Conservation (phyloP, 2,329 filamentous ascomycete genomes). For the Botrytis medusae region DNA sequence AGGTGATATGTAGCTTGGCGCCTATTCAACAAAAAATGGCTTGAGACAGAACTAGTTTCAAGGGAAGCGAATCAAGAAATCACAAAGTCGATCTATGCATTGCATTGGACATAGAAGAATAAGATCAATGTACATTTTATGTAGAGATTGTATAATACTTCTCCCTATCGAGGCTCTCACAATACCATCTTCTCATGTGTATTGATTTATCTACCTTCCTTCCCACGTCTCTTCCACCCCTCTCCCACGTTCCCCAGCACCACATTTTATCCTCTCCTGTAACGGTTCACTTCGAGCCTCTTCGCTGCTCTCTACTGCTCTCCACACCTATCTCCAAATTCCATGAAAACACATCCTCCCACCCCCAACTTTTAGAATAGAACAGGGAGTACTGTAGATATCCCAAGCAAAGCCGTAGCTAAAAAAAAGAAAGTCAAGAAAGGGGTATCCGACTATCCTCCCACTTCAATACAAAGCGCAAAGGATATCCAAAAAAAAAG, state of each 20-base stretch:
- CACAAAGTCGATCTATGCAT: not conserved
- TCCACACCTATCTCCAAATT: too few relatives aligned
- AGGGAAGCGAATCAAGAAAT: not conserved
- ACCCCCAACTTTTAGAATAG: not conserved
- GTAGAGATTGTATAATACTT: conserved; percentile 1
- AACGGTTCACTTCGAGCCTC: not conserved
- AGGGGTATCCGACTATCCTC: conserved; percentile 7
- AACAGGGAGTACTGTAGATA: conserved; percentile 4
- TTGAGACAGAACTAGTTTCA: not conserved
- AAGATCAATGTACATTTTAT: not conserved
- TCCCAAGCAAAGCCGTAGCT: not conserved
- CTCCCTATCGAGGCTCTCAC: not conserved
- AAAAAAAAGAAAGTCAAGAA: conserved; percentile 1
- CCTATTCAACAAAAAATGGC: not conserved
- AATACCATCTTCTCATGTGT: not conserved
- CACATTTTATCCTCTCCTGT: not conserved
- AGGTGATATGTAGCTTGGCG: not conserved
- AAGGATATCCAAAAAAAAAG: not conserved
- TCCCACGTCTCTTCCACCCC: not conserved
- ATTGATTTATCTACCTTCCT: not conserved
- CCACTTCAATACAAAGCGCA: conserved; percentile 6
- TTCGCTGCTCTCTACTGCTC: not conserved
- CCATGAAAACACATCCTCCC: not conserved
- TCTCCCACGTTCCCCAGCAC: not conserved
- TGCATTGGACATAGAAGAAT: not conserved